Conservation (phyloP, 148 eudicot genomes). For the Rhododendron vialii region DNA sequence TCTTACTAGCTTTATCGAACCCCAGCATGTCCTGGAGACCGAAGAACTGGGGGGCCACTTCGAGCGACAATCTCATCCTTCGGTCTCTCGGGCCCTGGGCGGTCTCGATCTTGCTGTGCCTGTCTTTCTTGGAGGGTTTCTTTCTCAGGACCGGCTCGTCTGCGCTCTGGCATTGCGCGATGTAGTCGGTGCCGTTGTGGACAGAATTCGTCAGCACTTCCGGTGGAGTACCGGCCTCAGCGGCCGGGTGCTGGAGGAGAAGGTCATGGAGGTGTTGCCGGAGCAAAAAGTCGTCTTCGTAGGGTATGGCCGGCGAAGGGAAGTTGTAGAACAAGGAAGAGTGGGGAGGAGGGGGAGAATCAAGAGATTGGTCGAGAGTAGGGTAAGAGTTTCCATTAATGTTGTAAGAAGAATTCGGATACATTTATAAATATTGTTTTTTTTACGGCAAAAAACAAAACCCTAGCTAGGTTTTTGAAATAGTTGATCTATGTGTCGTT, state of each 20-base stretch:
- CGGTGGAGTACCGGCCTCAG: background rate
- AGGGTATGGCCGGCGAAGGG: background rate
- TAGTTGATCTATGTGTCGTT: background rate
- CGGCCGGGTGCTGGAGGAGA: background rate
- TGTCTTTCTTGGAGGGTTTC: constrained; percentile 41
- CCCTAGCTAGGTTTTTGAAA: background rate
- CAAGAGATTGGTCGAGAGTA: background rate
- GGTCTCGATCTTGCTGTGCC: constrained; percentile 66
- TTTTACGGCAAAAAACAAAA: background rate
- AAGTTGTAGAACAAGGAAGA: constrained; percentile 1
- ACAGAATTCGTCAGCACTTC: background rate
- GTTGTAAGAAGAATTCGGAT: background rate
- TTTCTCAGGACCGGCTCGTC: background rate
- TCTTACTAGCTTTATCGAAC: constrained; percentile 52
- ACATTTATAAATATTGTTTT: background rate
- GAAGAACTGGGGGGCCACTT: constrained; percentile 49
- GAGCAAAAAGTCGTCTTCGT: background rate
- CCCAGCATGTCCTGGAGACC: constrained; percentile 51
- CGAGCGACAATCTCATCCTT: constrained; percentile 58
- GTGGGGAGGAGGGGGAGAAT: background rate
- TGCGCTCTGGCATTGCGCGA: background rate
- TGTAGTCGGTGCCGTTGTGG: background rate
- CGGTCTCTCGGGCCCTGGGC: constrained; percentile 55
- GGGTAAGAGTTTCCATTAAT: background rate
- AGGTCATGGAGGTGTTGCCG: background rate